Percentiles rank a stretch among this genome's conserved stretches.
These are phyloP conservation scores for Cryptosporidium tyzzeri DNA, from an alignment of 169 alveolate species.

Conservation along the genomic window DNA sequence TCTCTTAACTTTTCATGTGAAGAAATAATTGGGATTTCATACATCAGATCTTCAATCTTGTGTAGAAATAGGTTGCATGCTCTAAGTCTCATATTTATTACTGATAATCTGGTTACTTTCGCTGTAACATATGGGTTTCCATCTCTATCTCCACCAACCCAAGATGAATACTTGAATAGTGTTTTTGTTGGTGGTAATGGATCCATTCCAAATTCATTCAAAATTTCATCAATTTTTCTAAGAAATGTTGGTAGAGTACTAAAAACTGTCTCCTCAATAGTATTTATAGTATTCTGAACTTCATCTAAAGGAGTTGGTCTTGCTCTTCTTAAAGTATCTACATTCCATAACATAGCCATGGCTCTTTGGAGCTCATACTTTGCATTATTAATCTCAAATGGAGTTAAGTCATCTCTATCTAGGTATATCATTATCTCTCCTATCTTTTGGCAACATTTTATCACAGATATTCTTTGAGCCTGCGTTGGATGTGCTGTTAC, in stretches of 20 bases:
- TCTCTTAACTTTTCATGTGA: constrained; percentile 36
- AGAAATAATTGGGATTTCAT: constrained; percentile 72
- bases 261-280: constrained; percentile 82
- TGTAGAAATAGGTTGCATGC: constrained; percentile 78
- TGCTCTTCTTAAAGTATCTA: constrained; percentile 83
- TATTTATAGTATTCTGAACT: constrained; percentile 71
- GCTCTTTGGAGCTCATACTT: constrained; percentile 79
- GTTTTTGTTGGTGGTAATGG: constrained; percentile 81
- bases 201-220: constrained; percentile 80
- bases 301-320: constrained; percentile 87
- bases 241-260: constrained; percentile 80
- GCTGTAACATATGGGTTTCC: constrained; percentile 90
- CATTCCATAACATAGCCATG: constrained; percentile 82
- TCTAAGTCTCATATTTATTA: constrained; percentile 78
- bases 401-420: constrained; percentile 80
- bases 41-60: constrained; percentile 68
- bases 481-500: constrained; percentile 87
- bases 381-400: constrained; percentile 79
- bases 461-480: constrained; percentile 83
- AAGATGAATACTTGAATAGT: constrained; percentile 82
- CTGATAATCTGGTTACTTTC: constrained; percentile 83
- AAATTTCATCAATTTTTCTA: constrained; percentile 80
- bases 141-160: constrained; percentile 91
- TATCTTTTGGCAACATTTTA: constrained; percentile 79
- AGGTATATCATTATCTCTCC: constrained; percentile 82